A percentile compares a stretch with the other conserved stretches of the same genome.
Evolutionary conservation across 75 land plant genomes (phyloP).

Genomic region (Selaginella tamariscina): DNA sequence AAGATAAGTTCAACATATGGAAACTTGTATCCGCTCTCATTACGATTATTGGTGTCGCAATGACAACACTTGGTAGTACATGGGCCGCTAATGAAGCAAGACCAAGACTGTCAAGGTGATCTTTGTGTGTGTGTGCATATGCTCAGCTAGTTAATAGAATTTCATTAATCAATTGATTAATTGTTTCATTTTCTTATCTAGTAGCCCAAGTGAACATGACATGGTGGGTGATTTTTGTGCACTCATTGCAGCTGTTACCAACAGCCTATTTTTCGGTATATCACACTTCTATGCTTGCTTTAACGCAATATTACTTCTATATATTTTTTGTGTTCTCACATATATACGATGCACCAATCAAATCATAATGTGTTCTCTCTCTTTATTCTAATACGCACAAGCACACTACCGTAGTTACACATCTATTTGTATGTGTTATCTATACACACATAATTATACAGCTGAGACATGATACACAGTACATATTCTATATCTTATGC

Average conservation of each 20-base stretch:
- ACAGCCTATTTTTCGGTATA: constrained; percentile 82
- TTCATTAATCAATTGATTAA: too few species aligned
- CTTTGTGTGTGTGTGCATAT: too few species aligned
- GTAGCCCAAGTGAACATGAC: constrained; percentile 40
- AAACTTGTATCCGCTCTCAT: constrained; percentile 84
- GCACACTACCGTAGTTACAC: too few species aligned
- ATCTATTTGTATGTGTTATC: too few species aligned
- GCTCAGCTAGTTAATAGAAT: too few species aligned
- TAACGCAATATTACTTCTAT: not conserved
- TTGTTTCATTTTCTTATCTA: not conserved
- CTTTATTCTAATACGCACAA: too few species aligned
- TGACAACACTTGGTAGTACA: constrained; percentile 96
- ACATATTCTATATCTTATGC: too few species aligned
- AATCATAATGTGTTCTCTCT: too few species aligned
- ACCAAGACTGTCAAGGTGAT: not conserved
- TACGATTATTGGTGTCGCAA: constrained; percentile 83
- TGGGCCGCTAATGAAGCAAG: constrained; percentile 73
- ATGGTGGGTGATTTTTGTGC: constrained; percentile 82
- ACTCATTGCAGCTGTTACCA: constrained; percentile 72
- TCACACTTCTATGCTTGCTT: not conserved
- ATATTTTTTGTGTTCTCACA: too few species aligned
- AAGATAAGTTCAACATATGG: constrained; percentile 61
- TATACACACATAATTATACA: too few species aligned
- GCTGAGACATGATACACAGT: too few species aligned
- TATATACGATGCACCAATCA: too few species aligned